Conservation (phyloP, 1,284 basidiomycete genomes). For the Malassezia equina region DNA sequence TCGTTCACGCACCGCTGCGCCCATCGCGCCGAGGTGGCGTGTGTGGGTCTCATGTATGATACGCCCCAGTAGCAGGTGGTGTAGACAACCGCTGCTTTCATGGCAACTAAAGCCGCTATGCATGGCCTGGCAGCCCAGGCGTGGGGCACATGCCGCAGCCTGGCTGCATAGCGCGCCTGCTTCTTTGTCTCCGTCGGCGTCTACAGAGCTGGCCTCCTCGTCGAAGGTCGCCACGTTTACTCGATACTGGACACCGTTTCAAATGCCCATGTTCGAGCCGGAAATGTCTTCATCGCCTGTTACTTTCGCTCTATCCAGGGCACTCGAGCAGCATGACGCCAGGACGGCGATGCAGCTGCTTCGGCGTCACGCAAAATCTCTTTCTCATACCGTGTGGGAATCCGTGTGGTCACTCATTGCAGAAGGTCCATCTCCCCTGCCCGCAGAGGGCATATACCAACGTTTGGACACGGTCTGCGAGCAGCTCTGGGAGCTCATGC, state of each 20-base stretch:
- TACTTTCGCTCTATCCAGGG: neutral
- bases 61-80: neutral
- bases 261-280: neutral
- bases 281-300: neutral
- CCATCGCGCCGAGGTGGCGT: neutral
- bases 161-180: neutral
- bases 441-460: neutral
- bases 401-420: slow-evolving; percentile 6
- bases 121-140: neutral
- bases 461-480: slow-evolving; percentile 5
- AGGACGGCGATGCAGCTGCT: slow-evolving; percentile 1
- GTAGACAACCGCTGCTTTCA: neutral
- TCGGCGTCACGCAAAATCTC: neutral
- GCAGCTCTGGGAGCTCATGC: slow-evolving; percentile 1
- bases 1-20: neutral
- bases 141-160: neutral
- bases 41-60: neutral
- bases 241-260: slow-evolving; percentile 7
- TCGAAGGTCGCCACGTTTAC: slow-evolving; percentile 3
- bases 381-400: slow-evolving; percentile 7
- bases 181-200: neutral
- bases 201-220: neutral
- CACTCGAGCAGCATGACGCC: slow-evolving; percentile 6
- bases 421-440: neutral
- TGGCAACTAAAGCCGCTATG: neutral